Percentiles rank a stretch among this genome's conserved stretches.
These are phyloP conservation scores for Lycium ferocissimum DNA, from an alignment of 257 asterid species.

Conservation along the genomic window DNA sequence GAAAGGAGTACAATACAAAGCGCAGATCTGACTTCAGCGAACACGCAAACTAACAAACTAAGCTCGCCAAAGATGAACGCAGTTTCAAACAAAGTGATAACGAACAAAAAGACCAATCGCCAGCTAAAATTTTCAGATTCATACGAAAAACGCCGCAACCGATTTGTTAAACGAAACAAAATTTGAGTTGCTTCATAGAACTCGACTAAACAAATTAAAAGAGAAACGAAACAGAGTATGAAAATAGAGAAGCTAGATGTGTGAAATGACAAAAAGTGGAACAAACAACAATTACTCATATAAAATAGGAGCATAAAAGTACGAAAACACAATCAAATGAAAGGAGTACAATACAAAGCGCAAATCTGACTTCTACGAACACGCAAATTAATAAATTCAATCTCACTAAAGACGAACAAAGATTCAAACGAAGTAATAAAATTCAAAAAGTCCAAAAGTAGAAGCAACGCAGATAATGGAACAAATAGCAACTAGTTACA, in stretches of 20 bases:
- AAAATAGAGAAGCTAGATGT: not conserved
- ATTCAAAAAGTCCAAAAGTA: too few species aligned
- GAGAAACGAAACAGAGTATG: not conserved
- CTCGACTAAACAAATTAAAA: not conserved
- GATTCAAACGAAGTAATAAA: too few species aligned
- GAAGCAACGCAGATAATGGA: too few species aligned
- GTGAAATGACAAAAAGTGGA: conserved; percentile 8
- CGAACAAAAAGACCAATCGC: not conserved
- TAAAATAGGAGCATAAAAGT: too few species aligned
- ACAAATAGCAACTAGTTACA: too few species aligned
- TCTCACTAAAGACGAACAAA: too few species aligned
- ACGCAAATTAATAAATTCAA: too few species aligned
- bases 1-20: not conserved
- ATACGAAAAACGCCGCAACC: not conserved
- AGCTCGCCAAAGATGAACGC: not conserved
- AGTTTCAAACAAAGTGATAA: too few species aligned
- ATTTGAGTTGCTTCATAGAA: not conserved
- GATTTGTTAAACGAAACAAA: not conserved
- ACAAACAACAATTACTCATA: too few species aligned
- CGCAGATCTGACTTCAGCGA: conserved; percentile 1
- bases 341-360: too few species aligned
- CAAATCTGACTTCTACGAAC: too few species aligned
- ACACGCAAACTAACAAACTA: not conserved
- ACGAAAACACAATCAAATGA: too few species aligned
- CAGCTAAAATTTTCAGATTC: not conserved